Base-by-base conservation (phyloP, 2,329 filamentous ascomycete species). In the Pseudophaeomoniella oleicola region DNA sequence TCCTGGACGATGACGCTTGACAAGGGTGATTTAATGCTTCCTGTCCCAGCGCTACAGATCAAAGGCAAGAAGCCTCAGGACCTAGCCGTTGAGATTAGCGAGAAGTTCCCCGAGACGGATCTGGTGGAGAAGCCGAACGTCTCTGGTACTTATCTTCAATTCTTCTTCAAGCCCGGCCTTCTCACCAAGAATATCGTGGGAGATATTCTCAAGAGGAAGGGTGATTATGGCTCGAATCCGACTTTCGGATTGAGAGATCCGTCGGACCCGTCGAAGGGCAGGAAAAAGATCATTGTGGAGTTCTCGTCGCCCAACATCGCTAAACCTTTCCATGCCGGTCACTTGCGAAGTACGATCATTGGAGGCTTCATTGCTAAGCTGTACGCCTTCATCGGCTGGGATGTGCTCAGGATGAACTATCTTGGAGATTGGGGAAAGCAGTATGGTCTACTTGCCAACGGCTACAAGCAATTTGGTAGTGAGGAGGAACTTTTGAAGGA, bases 341-440 rank as follows among this genome's bases (percentile, higher is more conserved):
- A 79, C 54, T 55, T 79, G 52, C 64, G 75, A 47, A 75, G 71
- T 56, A 78, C 75, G 33, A 78, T 79, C 50, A 77, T 79, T 39
- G 75, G 75, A 44, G 74, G 73, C 39, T 79, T 78, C 56, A 56
- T 78, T 17, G 62, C 71, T 11, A 78, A 78, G 48, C 55, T 78
- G 9, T 73, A 74, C 53, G 65, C 70, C 38, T 60, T 66, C 30
- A 67, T 71, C 44, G 74, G 74, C 37, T 77, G 72, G 71, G 67
- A 77, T 11, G 72, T 77, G 2, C 56, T 69, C 35, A 66, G 70
- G 41, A 71, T 78, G 67, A 78, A 79, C 58, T 78, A 78, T 53
- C 64, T 78, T 3, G 75, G 75, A 42, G 75, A 79, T 50, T 79
- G 75, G 75, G 75, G 75, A 36, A 78, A 77, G 61, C 74, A 78